Base-by-base conservation (phyloP, 2,329 filamentous ascomycete species). In the Macrophomina phaseolina region DNA sequence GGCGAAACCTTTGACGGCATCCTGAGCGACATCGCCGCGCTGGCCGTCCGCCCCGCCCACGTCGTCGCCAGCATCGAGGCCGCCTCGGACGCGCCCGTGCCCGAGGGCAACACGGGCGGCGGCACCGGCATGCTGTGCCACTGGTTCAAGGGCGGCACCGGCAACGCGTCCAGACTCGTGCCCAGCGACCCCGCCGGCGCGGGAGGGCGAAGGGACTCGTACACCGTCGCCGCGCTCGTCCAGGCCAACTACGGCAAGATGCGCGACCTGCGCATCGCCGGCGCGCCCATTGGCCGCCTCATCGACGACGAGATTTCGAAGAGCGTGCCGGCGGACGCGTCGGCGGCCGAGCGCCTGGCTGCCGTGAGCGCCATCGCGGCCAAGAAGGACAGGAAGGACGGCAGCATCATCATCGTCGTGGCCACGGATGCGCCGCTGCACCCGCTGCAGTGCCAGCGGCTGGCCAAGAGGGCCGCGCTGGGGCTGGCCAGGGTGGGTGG, bases 51-150 rank as follows among this genome's bases (percentile, higher is more conserved):
- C 30, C 79, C 86, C 0, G 76, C 84, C 64, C 84, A 89, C 68
- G 77, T 90, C 40, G 79, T 86, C 34, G 73, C 79, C 3, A 85
- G 86, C 0, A 85, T 90, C 62, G 79, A 82, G 38, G 79, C 74
- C 7, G 87, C 85, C 0, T 79, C 78, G 2, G 78, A 80, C 8
- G 85, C 82, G 1, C 76, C 79, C 0, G 87, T 91, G 0, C 76
- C 77, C 1, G 89, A 91, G 75, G 89, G 89, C 0, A 87, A 86
- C 70, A 84, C 83, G 1, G 89, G 89, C 3, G 89, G 89, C 18
- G 89, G 89, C n/a, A 88, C 88, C 0, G 88, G 88, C 14, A 90
- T 90, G 87, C 82, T 87, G 45, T 89, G 86, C 72, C 87, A 90
- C 71, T 84, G 83, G 69, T 89, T 87, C 79, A 90, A 90, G 73